These are phyloP conservation scores for Aspergillus baeticus DNA, from an alignment of 495 filamentous ascomycete species.

Conservation along the genomic window DNA sequence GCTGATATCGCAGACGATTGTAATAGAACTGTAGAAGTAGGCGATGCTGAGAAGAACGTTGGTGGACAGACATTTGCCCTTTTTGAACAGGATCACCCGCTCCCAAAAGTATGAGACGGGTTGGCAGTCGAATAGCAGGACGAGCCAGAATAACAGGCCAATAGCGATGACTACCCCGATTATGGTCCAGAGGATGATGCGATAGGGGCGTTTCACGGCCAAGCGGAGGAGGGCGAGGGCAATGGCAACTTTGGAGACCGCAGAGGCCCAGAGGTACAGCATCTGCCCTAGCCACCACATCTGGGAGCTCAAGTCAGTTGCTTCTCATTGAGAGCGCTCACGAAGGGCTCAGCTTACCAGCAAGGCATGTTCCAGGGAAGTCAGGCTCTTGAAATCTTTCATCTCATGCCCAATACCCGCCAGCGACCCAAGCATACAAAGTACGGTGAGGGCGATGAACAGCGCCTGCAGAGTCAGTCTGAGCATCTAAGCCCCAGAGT, in stretches of 20 bases:
- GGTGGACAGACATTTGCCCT: slow-evolving; percentile 20
- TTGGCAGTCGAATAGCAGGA: slow-evolving; percentile 29
- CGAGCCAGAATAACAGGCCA: slow-evolving; percentile 23
- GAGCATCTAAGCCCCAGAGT: not conserved
- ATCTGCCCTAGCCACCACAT: slow-evolving; percentile 30
- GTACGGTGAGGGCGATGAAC: slow-evolving; percentile 9
- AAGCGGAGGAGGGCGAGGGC: slow-evolving; percentile 37
- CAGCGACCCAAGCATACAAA: slow-evolving; percentile 17
- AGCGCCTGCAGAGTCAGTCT: slow-evolving; percentile 1
- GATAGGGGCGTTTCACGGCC: slow-evolving; percentile 21
- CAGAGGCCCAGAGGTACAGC: slow-evolving; percentile 29
- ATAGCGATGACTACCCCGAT: slow-evolving; percentile 12
- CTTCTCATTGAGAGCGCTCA: not conserved
- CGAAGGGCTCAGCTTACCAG: slow-evolving; percentile 8
- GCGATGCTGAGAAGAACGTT: slow-evolving; percentile 17
- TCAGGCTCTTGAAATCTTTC: slow-evolving; percentile 14
- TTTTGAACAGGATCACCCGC: not conserved
- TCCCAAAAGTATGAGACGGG: slow-evolving; percentile 35
- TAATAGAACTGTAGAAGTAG: slow-evolving; percentile 30
- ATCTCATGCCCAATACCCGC: slow-evolving; percentile 17
- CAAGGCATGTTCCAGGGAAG: slow-evolving; percentile 13
- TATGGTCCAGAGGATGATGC: slow-evolving; percentile 26
- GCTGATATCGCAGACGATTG: slow-evolving; percentile 29
- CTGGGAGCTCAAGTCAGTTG: not conserved
- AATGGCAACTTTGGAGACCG: slow-evolving; percentile 34